Base-by-base conservation (phyloP, 345 rosid genomes). In the Brassica carinata region DNA sequence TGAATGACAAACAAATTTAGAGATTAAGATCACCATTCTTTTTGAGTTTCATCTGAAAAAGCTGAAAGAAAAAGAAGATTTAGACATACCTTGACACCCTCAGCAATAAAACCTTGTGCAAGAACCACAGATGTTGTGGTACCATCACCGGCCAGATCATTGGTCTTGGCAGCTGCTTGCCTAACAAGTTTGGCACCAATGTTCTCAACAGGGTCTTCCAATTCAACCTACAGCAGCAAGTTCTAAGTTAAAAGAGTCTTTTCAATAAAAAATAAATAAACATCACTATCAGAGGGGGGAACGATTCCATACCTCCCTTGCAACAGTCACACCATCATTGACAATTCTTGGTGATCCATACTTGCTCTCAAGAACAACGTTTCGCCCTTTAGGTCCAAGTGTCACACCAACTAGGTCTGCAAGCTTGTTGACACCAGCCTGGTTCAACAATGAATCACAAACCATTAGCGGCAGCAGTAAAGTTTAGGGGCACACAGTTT, bases 91-190 rank as follows among this genome's bases (percentile, higher is more conserved):
- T 96, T 94, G 65, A 96, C 96, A 61, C 98, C 98, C 87, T 94
- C 98, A 8, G 98, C 91, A 78, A 96, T 94, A 23, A 92, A 95
- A 57, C 99, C 98, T 74, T 94, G 97, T 7, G 99, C 98, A 63
- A 96, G 99, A 78, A 96, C 99, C 79, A 96, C 99, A 7, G 99
- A 96, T 66, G 98, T 96, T 33, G 98, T 96, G 2, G 98, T 96
- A 18, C 99, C 98, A 36, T 94, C 99, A 80, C 98, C 99, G 69
- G 99, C 99, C 86, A 96, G 80, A 89, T 96, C 99, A 82, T 96
- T 96, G 45, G 98, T 96, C 83, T 96, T 96, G 31, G 99, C 89
- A 85, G 99, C 99, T 2, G 98, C 98, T 84, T 96, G 99, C 76
- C 99, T 89, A 75, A 96, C 98, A 79, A 96, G 81, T 86, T 92